Evolutionary conservation across 148 eudicot genomes (phyloP), one percentile per base, ranked within the genome.

Genomic region (Amaranthus hypochondriacus): DNA sequence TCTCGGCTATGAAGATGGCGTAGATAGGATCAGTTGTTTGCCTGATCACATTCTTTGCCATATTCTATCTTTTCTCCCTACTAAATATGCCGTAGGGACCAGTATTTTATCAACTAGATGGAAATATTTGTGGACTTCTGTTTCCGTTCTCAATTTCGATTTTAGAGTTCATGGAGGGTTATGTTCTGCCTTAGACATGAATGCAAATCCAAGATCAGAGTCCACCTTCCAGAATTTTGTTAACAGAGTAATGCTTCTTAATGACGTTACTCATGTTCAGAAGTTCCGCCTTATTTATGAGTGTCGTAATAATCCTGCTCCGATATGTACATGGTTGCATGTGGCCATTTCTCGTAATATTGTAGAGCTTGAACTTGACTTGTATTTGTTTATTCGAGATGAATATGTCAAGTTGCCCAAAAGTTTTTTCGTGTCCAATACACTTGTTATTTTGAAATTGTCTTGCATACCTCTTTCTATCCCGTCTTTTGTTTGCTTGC

Each of bases 271-370:
- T 59, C 39, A 61, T 49, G 11, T 79, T 52, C 58, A 21, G 10
- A 79, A 79, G 66, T 50, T 79, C 63, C 78, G 82, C 46, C 71
- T 79, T 12, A 57, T 79, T n/a, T 74, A 79, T 63, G 74, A 74
- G 46, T 79, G 74, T 56, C 75, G 46, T 56, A 15, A 63, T 79
- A 43, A 50, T 63, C 8, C 42, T 63, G 66, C 75, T 7, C 74
- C 75, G 11, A 15, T 79, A n/a, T 43, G 11, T 39, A 79, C 75
- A 9, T 79, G 82, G 82, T 62, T 79, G 43, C 13, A 42, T 49
- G 47, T 49, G 11, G 81, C 75, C 78, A 50, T 79, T 63, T 69
- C 78, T n/a, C 70, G 6, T 74, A 5, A 64, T 50, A 62, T 74
- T 51, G 6, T 49, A 47, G 82, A 79, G 54, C 75, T 79, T 12